Evolutionary conservation across 805 yeast species (phyloP), one percentile per base, ranked within the genome.

Genomic region (Yamadazyma akitaensis): DNA sequence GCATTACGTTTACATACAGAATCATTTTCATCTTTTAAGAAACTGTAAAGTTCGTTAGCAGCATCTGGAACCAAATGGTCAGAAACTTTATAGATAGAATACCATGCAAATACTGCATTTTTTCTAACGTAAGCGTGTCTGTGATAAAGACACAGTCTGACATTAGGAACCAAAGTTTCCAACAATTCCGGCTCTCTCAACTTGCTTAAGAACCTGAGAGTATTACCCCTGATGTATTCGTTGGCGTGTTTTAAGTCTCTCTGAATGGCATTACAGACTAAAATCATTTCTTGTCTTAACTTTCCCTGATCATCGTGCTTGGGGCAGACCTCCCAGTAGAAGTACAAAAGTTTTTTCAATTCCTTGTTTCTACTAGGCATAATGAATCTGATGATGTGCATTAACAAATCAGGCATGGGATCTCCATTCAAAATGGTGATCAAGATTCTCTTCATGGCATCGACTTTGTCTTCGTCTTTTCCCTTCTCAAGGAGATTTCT

Each of bases 121-220:
- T 94, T 94, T 64, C 99, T 84, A 52, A 94, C 99, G 61, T 95
- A 94, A 9, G 98, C 96, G 68, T 94, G 98, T 56, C 99, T 85
- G 69, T 94, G 97, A 56, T 88, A 96, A 57, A 95, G 75, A 71
- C 97, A 90, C 48, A 82, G 81, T 59, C 97, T 81, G 38, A 90
- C 91, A 36, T 94, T 84, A 26, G 98, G 97, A 36, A 94, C 94
- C 67, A 94, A 78, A 44, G 97, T 96, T 69, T 95, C 99, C 62
- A 94, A 77, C 53, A 94, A 78, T 65, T 94, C 99, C 2, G 95
- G 85, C 70, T 94, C 98, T 62, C 83, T 85, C 63, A 94, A 76
- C 64, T 94, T 95, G 50, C 92, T 81, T 61, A 95, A 77, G 67
- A 90, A 92, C 60, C 98, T 82, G 67, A 94, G 76, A 9, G 98